A percentile compares a stretch with the other conserved stretches of the same genome.
These are phyloP conservation scores for Tieghemostelium lacteum DNA, from an alignment of 78 protist species.

Conservation along the genomic window DNA sequence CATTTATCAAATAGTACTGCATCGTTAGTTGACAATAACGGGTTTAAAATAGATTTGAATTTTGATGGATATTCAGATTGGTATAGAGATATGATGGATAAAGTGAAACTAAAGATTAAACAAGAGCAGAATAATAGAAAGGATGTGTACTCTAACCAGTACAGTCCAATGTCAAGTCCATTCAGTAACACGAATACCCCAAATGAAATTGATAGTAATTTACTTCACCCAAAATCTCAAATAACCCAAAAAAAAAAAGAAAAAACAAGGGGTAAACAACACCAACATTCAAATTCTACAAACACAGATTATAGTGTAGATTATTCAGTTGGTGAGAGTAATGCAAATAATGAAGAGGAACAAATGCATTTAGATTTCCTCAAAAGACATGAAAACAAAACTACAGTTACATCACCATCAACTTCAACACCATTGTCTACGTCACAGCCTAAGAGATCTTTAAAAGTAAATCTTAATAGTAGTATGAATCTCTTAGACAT, in stretches of 20 bases:
- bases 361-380: conserved; percentile 35
- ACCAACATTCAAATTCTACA: neutral
- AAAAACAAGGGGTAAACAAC: too few species aligned
- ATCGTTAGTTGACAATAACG: conserved; percentile 11
- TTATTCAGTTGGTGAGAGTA: too few species aligned
- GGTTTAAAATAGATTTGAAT: conserved; percentile 57
- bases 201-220: too few species aligned
- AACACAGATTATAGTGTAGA: neutral
- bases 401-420: neutral
- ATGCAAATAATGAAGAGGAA: too few species aligned
- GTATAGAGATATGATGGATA: conserved; percentile 40
- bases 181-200: neutral
- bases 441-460: too few species aligned
- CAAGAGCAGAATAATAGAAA: neutral
- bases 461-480: too few species aligned
- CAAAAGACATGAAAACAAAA: conserved; percentile 34
- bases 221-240: too few species aligned
- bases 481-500: too few species aligned
- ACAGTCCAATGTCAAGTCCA: neutral
- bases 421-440: neutral
- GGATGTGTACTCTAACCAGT: neutral
- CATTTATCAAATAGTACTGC: neutral
- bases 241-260: too few species aligned
- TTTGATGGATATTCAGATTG: conserved; percentile 45
- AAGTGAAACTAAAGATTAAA: neutral